These are phyloP conservation scores for Ampelocalamus luodianensis DNA, from an alignment of 176 grass and related monocot species.

Conservation along the genomic window DNA sequence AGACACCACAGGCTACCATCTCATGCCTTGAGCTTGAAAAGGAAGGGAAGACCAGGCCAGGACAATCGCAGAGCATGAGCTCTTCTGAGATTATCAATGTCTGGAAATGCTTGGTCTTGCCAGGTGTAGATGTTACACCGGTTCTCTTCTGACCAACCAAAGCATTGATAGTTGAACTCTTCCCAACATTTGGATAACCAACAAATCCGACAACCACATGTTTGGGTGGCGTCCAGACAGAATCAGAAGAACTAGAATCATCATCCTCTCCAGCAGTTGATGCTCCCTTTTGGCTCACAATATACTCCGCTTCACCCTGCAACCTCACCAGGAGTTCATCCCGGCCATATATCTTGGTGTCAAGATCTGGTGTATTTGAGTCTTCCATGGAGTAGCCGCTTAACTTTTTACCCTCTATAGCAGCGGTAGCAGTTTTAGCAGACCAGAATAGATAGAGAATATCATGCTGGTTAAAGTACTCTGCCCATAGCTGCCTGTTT, in stretches of 20 bases:
- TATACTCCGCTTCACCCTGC: conserved; percentile 73
- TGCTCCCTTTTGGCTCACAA: conserved; percentile 39
- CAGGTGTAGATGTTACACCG: conserved; percentile 76
- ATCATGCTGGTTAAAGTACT: conserved; percentile 63
- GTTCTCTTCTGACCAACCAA: conserved; percentile 69
- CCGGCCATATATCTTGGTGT: conserved; percentile 70
- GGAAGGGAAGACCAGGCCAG: conserved; percentile 78
- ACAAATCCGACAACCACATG: conserved; percentile 77
- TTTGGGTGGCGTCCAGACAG: conserved; percentile 42
- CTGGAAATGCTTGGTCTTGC: conserved; percentile 88
- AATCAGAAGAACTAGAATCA: conserved; percentile 33
- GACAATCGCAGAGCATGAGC: conserved; percentile 74
- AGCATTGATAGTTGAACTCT: conserved; percentile 89
- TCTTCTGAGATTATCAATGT: conserved; percentile 90
- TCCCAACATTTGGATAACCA: conserved; percentile 86
- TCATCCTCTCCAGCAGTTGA: background rate
- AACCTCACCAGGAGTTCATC: conserved; percentile 71
- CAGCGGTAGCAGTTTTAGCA: conserved; percentile 68
- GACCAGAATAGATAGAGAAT: conserved; percentile 85
- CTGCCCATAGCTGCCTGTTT: conserved; percentile 69
- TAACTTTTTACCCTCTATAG: conserved; percentile 62
- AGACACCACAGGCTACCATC: conserved; percentile 79
- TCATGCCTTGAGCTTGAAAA: conserved; percentile 83
- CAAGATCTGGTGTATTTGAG: conserved; percentile 39
- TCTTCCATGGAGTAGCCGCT: conserved; percentile 44